Conservation (phyloP, 768 basidiomycete genomes). For the Candolleomyces efflorescens region DNA sequence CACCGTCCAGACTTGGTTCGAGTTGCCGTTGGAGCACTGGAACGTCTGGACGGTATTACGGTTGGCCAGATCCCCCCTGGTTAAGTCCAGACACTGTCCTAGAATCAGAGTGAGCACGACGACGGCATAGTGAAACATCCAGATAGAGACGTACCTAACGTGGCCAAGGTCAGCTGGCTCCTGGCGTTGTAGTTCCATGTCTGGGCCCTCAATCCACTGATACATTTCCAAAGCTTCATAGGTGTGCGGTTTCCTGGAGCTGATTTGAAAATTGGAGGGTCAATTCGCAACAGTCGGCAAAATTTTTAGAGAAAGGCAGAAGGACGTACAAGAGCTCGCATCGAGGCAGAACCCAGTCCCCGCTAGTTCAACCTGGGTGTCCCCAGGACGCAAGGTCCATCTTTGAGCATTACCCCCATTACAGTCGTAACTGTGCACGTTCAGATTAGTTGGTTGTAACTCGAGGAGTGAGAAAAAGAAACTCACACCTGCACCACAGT, state of each 20-base stretch:
- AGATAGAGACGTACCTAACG: slow-evolving; percentile 13
- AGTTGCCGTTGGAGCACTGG: slow-evolving; percentile 14
- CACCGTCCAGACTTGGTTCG: slow-evolving; percentile 17
- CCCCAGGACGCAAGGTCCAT: slow-evolving; percentile 22
- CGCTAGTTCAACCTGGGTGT: slow-evolving; percentile 19
- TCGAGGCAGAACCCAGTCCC: slow-evolving; percentile 29
- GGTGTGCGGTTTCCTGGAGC: slow-evolving; percentile 24
- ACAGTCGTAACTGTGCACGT: slow-evolving; percentile 24
- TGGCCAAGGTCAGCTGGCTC: slow-evolving; percentile 23
- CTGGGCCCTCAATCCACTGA: slow-evolving; percentile 27
- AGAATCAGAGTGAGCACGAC: not conserved
- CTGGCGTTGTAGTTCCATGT: slow-evolving; percentile 27
- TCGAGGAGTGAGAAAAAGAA: not conserved
- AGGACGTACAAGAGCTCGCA: slow-evolving; percentile 26
- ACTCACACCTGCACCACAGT: slow-evolving; percentile 30
- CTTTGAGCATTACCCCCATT: slow-evolving; percentile 27
- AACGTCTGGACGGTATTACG: slow-evolving; percentile 17
- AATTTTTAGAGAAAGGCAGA: too few relatives aligned
- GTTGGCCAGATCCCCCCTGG: slow-evolving; percentile 15
- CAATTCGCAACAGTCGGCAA: too few relatives aligned
- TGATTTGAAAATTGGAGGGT: slow-evolving; percentile 6
- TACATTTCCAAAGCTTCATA: slow-evolving; percentile 33
- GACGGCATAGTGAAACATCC: not conserved
- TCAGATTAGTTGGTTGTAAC: not conserved
- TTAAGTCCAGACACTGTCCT: slow-evolving; percentile 14